phyloP scores from a whole-genome alignment of 202 grass and related monocot genomes.

The Bolboschoenoplectus hybrid region DNA sequence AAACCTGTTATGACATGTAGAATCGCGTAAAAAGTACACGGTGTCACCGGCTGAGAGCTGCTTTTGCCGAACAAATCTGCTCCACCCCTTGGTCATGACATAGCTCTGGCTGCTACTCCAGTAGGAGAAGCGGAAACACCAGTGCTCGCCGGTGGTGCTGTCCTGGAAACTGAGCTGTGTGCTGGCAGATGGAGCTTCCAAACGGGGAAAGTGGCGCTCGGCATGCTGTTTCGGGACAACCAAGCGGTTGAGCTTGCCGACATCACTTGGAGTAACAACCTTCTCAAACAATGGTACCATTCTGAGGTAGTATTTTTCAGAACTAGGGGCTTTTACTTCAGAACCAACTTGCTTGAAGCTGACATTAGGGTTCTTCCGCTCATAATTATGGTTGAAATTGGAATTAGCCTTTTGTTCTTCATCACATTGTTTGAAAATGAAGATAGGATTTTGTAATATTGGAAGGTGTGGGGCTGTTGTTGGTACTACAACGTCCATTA shows the following conservation, averaged over 20 bases:
- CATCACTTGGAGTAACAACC: slow-evolving; percentile 45
- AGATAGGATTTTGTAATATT: slow-evolving; percentile 13
- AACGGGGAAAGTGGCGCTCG: slow-evolving; percentile 36
- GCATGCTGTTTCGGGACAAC: slow-evolving; percentile 51
- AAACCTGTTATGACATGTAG: background rate
- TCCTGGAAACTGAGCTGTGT: slow-evolving; percentile 61
- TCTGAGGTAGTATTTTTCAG: background rate
- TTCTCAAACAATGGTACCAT: slow-evolving; percentile 39
- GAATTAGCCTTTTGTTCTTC: background rate
- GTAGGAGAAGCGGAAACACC: slow-evolving; percentile 48
- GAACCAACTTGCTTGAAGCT: slow-evolving; percentile 8
- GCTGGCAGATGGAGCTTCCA: slow-evolving; percentile 35
- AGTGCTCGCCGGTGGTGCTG: slow-evolving; percentile 42
- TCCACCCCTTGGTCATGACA: slow-evolving; percentile 54
- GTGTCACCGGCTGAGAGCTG: slow-evolving; percentile 49
- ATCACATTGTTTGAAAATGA: slow-evolving; percentile 29
- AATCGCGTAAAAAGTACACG: slow-evolving; percentile 50
- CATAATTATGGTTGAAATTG: background rate
- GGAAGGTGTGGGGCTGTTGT: slow-evolving; percentile 2
- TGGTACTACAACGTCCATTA: slow-evolving; percentile 25
- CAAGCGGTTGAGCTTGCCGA: slow-evolving; percentile 48
- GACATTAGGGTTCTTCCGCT: background rate
- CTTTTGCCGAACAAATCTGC: slow-evolving; percentile 59
- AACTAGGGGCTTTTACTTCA: background rate
- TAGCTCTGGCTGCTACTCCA: slow-evolving; percentile 54